A percentile compares a stretch with the other conserved stretches of the same genome.
Conservation (phyloP, 257 asterid species). For the Gynochthodes officinalis region DNA sequence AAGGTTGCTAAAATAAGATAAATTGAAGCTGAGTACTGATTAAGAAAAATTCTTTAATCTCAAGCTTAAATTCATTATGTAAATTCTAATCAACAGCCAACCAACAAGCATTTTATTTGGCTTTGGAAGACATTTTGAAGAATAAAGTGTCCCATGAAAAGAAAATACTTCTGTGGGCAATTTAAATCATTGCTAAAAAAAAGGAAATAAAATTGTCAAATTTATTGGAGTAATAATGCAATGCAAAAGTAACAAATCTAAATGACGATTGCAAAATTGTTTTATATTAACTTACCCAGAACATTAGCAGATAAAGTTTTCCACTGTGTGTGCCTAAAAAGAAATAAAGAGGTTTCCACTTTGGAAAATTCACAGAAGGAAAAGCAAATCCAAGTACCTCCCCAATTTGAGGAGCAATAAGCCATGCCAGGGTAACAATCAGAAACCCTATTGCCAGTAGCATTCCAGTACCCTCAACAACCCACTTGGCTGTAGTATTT, state of each 20-base stretch:
- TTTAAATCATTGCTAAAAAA: neutral
- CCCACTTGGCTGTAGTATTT: constrained; percentile 77
- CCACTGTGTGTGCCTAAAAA: neutral
- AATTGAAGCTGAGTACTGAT: neutral
- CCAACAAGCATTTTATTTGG: neutral
- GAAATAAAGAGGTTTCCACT: neutral
- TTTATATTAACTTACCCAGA: neutral
- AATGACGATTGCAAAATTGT: neutral
- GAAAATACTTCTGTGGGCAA: neutral
- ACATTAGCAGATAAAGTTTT: too few species aligned
- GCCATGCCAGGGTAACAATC: constrained; percentile 87
- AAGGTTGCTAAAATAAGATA: neutral
- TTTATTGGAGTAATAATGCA: neutral
- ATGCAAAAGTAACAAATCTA: neutral
- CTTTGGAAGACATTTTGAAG: neutral
- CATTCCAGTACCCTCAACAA: constrained; percentile 83
- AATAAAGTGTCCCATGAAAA: neutral
- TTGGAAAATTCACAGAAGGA: neutral
- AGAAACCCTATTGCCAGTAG: constrained; percentile 87
- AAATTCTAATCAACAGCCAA: neutral
- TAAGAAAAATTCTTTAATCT: neutral
- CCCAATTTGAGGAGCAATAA: constrained; percentile 90
- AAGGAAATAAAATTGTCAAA: neutral
- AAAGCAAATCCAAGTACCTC: constrained; percentile 48
- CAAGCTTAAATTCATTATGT: neutral